A percentile compares a stretch with the other conserved stretches of the same genome.
phyloP scores from a whole-genome alignment of 2,329 filamentous ascomycete genomes.

The Xylariaceae sp. region DNA sequence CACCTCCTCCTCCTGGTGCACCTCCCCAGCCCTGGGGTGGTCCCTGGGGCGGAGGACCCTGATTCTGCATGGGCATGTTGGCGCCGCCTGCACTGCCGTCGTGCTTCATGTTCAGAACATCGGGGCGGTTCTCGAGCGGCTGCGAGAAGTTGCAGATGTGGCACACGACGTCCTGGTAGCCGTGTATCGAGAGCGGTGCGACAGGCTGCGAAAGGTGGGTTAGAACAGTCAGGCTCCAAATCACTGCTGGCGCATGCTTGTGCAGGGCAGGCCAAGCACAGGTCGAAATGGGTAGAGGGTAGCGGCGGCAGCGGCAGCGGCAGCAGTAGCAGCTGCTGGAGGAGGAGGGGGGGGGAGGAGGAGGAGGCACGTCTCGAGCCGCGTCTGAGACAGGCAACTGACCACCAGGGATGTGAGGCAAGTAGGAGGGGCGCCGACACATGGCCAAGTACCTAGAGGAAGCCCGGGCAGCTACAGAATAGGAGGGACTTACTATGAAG shows the following conservation, averaged over 20 bases:
- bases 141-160: conserved; percentile 71
- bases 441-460: background rate
- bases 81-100: conserved; percentile 32
- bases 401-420: too few relatives aligned
- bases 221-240: conserved; percentile 1
- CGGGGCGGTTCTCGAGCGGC: conserved; percentile 49
- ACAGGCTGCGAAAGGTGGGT: conserved; percentile 43
- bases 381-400: too few relatives aligned
- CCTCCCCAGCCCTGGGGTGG: conserved; percentile 13
- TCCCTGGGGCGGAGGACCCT: conserved; percentile 14
- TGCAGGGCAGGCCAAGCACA: too few relatives aligned
- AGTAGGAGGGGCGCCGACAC: background rate
- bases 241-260: background rate
- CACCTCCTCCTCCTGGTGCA: conserved; percentile 3
- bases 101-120: conserved; percentile 45
- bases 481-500: conserved; percentile 50
- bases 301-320: too few relatives aligned
- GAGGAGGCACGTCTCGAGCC: too few relatives aligned
- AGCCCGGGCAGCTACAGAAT: background rate
- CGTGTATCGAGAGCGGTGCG: conserved; percentile 61
- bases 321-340: too few relatives aligned
- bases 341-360: too few relatives aligned
- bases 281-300: too few relatives aligned
- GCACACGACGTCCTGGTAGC: conserved; percentile 64
- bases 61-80: conserved; percentile 29